phyloP scores from a whole-genome alignment of 1,139 yeast genomes.

The Debaryomyces nepalensis region DNA sequence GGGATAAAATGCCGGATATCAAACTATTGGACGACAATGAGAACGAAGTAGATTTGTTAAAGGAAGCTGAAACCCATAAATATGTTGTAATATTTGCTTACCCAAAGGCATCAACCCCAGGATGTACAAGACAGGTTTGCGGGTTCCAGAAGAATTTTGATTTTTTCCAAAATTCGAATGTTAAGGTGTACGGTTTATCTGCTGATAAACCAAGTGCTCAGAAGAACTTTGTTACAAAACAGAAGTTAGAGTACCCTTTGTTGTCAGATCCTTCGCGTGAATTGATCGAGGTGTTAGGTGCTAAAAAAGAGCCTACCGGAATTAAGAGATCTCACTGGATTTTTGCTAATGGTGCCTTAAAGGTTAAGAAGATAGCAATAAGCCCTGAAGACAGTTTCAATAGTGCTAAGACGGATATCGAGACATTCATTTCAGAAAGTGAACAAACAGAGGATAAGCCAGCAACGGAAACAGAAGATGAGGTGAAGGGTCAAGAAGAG shows the following conservation, averaged over 20 bases:
- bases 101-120: slow-evolving; percentile 94
- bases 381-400: slow-evolving; percentile 79
- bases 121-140: slow-evolving; percentile 91
- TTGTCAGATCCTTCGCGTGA: slow-evolving; percentile 75
- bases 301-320: slow-evolving; percentile 78
- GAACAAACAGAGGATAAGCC: slow-evolving; percentile 17
- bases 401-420: slow-evolving; percentile 62
- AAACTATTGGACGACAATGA: slow-evolving; percentile 69
- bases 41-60: slow-evolving; percentile 54
- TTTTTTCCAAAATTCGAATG: slow-evolving; percentile 55
- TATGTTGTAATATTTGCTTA: slow-evolving; percentile 74
- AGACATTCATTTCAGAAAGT: slow-evolving; percentile 29
- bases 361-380: slow-evolving; percentile 64
- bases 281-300: slow-evolving; percentile 78
- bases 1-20: slow-evolving; percentile 73
- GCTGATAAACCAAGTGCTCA: slow-evolving; percentile 80
- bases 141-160: slow-evolving; percentile 77
- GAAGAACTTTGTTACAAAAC: slow-evolving; percentile 72
- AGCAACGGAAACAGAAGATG: slow-evolving; percentile 16
- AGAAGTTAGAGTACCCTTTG: slow-evolving; percentile 70
- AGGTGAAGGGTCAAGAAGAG: slow-evolving; percentile 6
- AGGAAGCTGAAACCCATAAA: slow-evolving; percentile 51
- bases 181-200: slow-evolving; percentile 66
- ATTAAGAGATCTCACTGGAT: slow-evolving; percentile 90
- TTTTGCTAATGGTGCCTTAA: slow-evolving; percentile 75